Evolutionary conservation across 768 basidiomycete genomes (phyloP).

Genomic region (Trametes cubensis): DNA sequence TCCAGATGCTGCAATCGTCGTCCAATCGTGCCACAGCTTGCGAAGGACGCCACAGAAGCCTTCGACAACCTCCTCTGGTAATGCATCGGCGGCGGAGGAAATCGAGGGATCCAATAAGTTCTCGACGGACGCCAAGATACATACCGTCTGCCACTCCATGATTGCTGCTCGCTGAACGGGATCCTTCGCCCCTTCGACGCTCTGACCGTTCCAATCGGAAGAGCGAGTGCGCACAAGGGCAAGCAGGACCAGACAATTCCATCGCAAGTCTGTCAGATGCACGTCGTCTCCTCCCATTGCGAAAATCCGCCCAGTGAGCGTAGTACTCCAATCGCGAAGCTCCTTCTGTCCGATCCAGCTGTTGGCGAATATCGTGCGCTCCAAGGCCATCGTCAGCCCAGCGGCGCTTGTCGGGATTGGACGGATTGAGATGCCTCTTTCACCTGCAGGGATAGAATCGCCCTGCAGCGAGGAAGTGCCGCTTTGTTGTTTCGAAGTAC

Average conservation of each 20-base stretch:
- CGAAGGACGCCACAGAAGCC: slow-evolving; percentile 19
- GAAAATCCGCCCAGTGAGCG: background rate
- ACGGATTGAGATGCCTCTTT: background rate
- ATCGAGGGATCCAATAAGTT: background rate
- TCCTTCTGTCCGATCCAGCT: too few relatives aligned
- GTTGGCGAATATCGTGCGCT: background rate
- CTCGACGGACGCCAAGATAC: slow-evolving; percentile 18
- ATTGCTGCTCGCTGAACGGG: slow-evolving; percentile 13
- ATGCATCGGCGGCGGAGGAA: background rate
- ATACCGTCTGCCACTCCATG: slow-evolving; percentile 27
- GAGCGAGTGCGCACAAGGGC: slow-evolving; percentile 14
- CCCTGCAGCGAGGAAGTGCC: too few relatives aligned
- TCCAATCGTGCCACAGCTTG: slow-evolving; percentile 42
- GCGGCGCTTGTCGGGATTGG: background rate
- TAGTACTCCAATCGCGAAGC: background rate
- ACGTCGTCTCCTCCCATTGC: background rate
- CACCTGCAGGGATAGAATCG: too few relatives aligned
- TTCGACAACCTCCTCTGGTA: slow-evolving; percentile 3
- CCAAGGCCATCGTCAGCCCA: background rate
- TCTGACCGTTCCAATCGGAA: background rate
- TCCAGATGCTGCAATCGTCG: background rate
- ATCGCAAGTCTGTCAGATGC: background rate
- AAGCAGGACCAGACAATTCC: slow-evolving; percentile 22
- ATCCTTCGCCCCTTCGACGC: background rate
- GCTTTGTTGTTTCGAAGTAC: background rate